Base-by-base conservation (phyloP, 2,329 filamentous ascomycete species). In the Albifimbria verrucaria region DNA sequence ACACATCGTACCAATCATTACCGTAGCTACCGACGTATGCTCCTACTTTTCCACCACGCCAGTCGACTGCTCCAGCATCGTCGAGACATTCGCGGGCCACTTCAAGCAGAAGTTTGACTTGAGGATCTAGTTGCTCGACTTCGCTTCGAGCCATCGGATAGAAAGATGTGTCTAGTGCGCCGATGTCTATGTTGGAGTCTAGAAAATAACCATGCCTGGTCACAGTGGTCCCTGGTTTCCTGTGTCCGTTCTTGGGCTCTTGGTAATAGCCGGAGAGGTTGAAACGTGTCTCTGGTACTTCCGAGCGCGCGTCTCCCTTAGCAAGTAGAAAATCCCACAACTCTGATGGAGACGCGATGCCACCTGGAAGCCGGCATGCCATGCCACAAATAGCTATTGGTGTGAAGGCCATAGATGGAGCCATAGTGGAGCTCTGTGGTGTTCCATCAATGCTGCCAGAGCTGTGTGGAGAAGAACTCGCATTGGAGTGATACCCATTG, bases 21-120 rank as follows among this genome's bases (percentile, higher is more conserved):
- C 62, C 65, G 36, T 68, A 72, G 22, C 49, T 62, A 3, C 72
- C 72, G 10, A 72, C 59, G 32, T 67, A 73, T 25, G 55, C 59
- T 1, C 69, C 71, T 2, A 69, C 68, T 7, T 60, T 54, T 4
- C 59, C 63, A 1, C 71, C 72, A 15, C 59, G 56, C 36, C 60
- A 65, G 21, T 60, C 55, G 4, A 57, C 58, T 32, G 65, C 58
- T 1, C 72, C 72, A 15, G 70, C 67, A 43, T 62, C 58, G 22
- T 74, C 69, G 6, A 74, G 56, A 24, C 58, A 62, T 49, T 75
- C 72, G 7, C 64, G 61, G 4, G 63, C 60, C 4, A 72, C 63
- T 50, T 75, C 69, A 1, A 73, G 60, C n/a, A 69, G 53, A 11
- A 66, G 60, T 2, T 70, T 55, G 50, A 73, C 71, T 23, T 71